Percentiles rank a stretch among this genome's conserved stretches.
These are phyloP conservation scores for Suhomyces maxii DNA, from an alignment of 1,139 yeast genomes.

Conservation along the genomic window DNA sequence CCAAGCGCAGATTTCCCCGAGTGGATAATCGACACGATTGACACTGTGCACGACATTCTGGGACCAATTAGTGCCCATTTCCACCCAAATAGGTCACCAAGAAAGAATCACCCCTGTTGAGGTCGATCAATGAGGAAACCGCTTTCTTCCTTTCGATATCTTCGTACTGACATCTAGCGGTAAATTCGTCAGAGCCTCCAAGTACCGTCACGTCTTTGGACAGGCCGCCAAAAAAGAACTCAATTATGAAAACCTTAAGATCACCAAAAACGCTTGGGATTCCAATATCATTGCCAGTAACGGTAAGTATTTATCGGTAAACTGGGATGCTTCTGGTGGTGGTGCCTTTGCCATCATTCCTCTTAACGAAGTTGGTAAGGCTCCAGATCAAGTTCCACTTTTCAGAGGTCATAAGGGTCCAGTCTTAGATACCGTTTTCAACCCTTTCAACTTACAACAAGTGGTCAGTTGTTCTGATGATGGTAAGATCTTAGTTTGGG, in stretches of 20 bases:
- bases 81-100: too few species aligned
- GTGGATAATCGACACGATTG: too few species aligned
- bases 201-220: constrained; percentile 94
- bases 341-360: constrained; percentile 97
- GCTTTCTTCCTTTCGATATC: too few species aligned
- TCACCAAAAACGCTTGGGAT: constrained; percentile 94
- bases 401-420: constrained; percentile 96
- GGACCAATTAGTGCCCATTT: too few species aligned
- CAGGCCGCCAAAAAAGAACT: constrained; percentile 86
- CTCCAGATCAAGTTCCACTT: constrained; percentile 89
- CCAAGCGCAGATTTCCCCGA: too few species aligned
- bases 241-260: constrained; percentile 82
- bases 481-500: constrained; percentile 85
- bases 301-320: constrained; percentile 81
- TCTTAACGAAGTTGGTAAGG: constrained; percentile 80
- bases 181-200: constrained; percentile 92
- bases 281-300: constrained; percentile 79
- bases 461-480: constrained; percentile 91
- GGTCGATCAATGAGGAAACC: too few species aligned
- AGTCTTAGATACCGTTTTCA: constrained; percentile 90
- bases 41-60: too few species aligned
- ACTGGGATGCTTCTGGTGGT: constrained; percentile 95
- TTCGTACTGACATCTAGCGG: constrained; percentile 51
- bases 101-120: too few species aligned
- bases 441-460: constrained; percentile 78